These are phyloP conservation scores for Gyromitra esculenta DNA, from an alignment of 2,329 filamentous ascomycete species.

Conservation along the genomic window DNA sequence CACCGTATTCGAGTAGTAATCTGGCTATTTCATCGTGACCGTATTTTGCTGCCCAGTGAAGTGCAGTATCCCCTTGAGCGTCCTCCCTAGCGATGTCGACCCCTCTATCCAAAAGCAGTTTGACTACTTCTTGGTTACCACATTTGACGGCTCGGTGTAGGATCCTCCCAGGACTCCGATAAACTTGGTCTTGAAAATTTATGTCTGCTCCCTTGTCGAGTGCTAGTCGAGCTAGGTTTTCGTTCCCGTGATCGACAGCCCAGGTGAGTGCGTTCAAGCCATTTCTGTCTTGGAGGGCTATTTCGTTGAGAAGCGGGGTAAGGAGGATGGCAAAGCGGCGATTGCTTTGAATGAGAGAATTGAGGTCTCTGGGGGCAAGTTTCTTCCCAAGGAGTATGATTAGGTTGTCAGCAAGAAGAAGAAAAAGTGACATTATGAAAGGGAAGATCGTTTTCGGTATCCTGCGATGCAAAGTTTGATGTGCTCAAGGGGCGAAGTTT, in stretches of 20 bases:
- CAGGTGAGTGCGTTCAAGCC: constrained; percentile 40
- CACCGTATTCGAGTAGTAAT: constrained; percentile 44
- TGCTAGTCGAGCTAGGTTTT: constrained; percentile 30
- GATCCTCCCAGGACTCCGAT: constrained; percentile 36
- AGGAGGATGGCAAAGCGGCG: constrained; percentile 27
- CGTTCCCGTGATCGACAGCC: constrained; percentile 46
- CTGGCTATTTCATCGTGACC: constrained; percentile 39
- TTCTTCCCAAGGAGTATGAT: constrained; percentile 23
- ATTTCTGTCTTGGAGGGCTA: constrained; percentile 31
- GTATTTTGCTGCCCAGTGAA: constrained; percentile 51
- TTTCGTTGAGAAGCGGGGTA: constrained; percentile 49
- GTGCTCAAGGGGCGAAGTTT: constrained; percentile 20
- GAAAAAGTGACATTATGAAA: constrained; percentile 30
- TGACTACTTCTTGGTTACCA: constrained; percentile 38
- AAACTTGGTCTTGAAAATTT: constrained; percentile 48
- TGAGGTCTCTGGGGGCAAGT: constrained; percentile 34
- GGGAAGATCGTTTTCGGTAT: constrained; percentile 7
- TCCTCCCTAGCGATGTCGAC: constrained; percentile 43
- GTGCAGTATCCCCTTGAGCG: constrained; percentile 47
- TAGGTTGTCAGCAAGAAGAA: constrained; percentile 27
- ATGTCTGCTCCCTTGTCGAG: constrained; percentile 45
- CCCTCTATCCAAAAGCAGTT: constrained; percentile 32
- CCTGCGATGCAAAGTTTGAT: constrained; percentile 21
- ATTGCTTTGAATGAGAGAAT: constrained; percentile 36
- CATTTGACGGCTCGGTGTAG: constrained; percentile 46